A percentile compares a stretch with the other conserved stretches of the same genome.
Conservation (phyloP, 2,329 filamentous ascomycete species). For the Talaromyces rugulosus region DNA sequence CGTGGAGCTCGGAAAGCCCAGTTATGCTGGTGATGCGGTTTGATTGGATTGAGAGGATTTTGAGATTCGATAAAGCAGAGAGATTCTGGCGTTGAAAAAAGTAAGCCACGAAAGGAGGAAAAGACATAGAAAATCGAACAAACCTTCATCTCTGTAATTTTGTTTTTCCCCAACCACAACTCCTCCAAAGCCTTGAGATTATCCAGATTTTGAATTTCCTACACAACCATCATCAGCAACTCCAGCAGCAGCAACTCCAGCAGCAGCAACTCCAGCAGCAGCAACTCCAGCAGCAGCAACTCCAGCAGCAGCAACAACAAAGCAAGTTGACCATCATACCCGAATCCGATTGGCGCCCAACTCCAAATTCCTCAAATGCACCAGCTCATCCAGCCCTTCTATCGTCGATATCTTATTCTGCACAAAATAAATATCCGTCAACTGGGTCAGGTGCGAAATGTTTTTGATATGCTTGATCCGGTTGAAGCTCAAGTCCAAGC, state of each 20-base stretch:
- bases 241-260: too few species aligned
- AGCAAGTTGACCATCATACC: slow-evolving; percentile 27
- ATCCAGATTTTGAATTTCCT: slow-evolving; percentile 80
- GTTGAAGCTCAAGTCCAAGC: slow-evolving; percentile 92
- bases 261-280: not conserved
- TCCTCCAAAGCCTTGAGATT: slow-evolving; percentile 73
- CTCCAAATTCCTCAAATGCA: slow-evolving; percentile 76
- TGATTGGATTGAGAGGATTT: slow-evolving; percentile 88
- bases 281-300: not conserved
- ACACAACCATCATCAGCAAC: slow-evolving; percentile 9
- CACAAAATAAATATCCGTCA: slow-evolving; percentile 85
- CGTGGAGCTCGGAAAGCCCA: slow-evolving; percentile 67
- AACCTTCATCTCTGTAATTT: slow-evolving; percentile 76
- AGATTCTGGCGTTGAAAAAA: slow-evolving; percentile 50
- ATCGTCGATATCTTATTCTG: slow-evolving; percentile 91
- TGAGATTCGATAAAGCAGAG: slow-evolving; percentile 69
- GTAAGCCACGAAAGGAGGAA: not conserved
- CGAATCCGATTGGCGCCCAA: slow-evolving; percentile 88
- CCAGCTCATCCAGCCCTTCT: slow-evolving; percentile 73
- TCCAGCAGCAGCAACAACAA: too few species aligned
- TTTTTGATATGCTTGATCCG: slow-evolving; percentile 99
- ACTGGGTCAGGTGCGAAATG: slow-evolving; percentile 68
- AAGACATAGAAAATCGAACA: not conserved
- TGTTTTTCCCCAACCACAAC: slow-evolving; percentile 94
- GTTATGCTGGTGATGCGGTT: slow-evolving; percentile 80